A percentile compares a stretch with the other conserved stretches of the same genome.
phyloP scores from a whole-genome alignment of 768 basidiomycete species.

The Sporobolomyces roseus region DNA sequence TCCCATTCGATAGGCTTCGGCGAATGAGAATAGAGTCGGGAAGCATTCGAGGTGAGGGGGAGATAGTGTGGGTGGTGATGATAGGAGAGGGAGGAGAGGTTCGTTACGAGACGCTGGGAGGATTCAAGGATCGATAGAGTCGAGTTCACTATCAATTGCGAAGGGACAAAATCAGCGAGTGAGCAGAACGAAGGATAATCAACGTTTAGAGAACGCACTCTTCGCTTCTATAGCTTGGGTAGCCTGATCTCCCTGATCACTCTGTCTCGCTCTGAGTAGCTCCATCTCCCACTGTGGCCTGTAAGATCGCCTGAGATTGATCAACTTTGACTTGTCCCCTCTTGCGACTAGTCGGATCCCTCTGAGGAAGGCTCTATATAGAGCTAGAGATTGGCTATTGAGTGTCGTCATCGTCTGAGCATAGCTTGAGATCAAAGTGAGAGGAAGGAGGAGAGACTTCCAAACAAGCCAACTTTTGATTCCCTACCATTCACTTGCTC shows the following conservation, averaged over 20 bases:
- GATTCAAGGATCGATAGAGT: slow-evolving; percentile 16
- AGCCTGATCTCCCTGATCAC: not conserved
- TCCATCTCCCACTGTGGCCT: not conserved
- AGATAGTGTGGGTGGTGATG: slow-evolving; percentile 23
- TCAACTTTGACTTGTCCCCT: not conserved
- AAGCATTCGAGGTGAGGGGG: not conserved
- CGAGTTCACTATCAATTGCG: not conserved
- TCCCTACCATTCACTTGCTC: no score
- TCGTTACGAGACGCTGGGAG: not conserved
- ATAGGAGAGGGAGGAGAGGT: slow-evolving; percentile 26
- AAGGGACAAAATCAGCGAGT: not conserved
- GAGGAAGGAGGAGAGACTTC: no score
- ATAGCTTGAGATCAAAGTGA: not conserved
- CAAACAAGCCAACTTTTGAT: no score
- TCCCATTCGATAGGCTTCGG: slow-evolving; percentile 22
- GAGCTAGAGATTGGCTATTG: not conserved
- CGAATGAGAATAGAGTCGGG: slow-evolving; percentile 22
- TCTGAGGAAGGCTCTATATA: not conserved
- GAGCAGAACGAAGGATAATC: not conserved
- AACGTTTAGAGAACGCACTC: not conserved
- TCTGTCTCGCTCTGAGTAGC: not conserved
- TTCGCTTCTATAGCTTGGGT: not conserved
- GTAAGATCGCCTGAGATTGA: not conserved
- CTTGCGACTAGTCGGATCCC: not conserved
- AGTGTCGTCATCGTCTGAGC: not conserved